These are phyloP conservation scores for Dioscorea cayenensis DNA, from an alignment of 116 monocot species.

Conservation along the genomic window DNA sequence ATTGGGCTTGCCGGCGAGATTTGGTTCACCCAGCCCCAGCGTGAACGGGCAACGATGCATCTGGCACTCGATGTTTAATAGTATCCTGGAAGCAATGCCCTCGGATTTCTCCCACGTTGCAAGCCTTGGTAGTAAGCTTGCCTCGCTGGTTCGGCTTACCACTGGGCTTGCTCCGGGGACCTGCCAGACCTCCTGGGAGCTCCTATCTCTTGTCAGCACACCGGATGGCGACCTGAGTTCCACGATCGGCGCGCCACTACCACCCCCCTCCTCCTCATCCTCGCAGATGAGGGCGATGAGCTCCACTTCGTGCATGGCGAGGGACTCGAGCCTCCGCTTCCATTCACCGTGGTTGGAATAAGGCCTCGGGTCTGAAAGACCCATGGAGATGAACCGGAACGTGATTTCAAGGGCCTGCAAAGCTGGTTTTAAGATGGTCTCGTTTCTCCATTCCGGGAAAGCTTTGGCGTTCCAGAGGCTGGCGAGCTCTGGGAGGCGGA, in stretches of 20 bases:
- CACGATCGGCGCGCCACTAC: slow-evolving; percentile 31
- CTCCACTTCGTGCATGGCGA: slow-evolving; percentile 51
- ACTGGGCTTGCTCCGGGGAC: slow-evolving; percentile 20
- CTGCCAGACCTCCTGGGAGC: slow-evolving; percentile 45
- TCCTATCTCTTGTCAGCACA: slow-evolving; percentile 36
- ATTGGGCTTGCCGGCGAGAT: slow-evolving; percentile 69
- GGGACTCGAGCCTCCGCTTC: slow-evolving; percentile 46
- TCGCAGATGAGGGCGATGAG: slow-evolving; percentile 48
- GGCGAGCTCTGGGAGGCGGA: slow-evolving; percentile 55
- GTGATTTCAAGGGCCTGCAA: slow-evolving; percentile 87
- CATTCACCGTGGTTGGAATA: slow-evolving; percentile 60
- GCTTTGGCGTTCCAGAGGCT: slow-evolving; percentile 32
- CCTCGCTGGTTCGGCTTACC: slow-evolving; percentile 67
- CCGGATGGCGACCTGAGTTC: slow-evolving; percentile 21
- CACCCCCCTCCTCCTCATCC: slow-evolving; percentile 18
- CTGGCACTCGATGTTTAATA: slow-evolving; percentile 61
- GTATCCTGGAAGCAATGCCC: slow-evolving; percentile 44
- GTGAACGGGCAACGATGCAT: slow-evolving; percentile 57
- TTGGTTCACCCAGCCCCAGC: slow-evolving; percentile 82
- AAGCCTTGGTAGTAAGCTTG: slow-evolving; percentile 67
- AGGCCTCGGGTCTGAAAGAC: slow-evolving; percentile 59
- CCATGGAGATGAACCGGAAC: slow-evolving; percentile 58
- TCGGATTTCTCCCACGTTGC: slow-evolving; percentile 67
- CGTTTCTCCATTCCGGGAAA: slow-evolving; percentile 59
- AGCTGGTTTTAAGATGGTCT: slow-evolving; percentile 53